Conservation (phyloP, 2,329 filamentous ascomycete genomes). For the Colletotrichum agaves region DNA sequence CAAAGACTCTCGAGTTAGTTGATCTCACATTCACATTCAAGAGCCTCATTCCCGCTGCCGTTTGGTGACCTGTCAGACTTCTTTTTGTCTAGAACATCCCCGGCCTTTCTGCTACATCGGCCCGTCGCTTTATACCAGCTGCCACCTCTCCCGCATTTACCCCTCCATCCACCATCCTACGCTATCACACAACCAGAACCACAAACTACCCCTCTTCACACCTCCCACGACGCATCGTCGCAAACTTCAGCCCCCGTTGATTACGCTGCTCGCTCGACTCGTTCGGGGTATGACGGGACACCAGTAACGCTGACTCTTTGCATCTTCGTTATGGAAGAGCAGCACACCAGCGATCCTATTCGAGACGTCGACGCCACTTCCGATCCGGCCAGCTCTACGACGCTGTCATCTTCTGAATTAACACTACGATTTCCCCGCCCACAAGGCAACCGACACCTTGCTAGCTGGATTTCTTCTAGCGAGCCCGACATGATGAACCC, state of each 20-base stretch:
- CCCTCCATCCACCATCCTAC: conserved; percentile 32
- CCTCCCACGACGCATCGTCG: conserved; percentile 8
- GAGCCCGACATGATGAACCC: conserved; percentile 67
- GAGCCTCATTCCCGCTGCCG: background rate
- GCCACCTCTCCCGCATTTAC: conserved; percentile 34
- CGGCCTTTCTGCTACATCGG: conserved; percentile 19
- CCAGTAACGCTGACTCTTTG: conserved; percentile 46
- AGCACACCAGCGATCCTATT: conserved; percentile 42
- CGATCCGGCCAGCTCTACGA: conserved; percentile 42
- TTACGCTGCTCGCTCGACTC: conserved; percentile 35
- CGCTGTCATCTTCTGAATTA: conserved; percentile 56
- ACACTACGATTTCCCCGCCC: conserved; percentile 67
- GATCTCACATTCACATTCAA: background rate
- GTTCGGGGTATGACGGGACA: conserved; percentile 51
- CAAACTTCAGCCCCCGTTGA: background rate
- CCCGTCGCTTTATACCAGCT: conserved; percentile 24
- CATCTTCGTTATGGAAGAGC: conserved; percentile 64
- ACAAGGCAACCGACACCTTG: conserved; percentile 64
- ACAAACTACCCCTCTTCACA: background rate
- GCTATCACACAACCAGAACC: conserved; percentile 11
- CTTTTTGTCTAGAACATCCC: conserved; percentile 12
- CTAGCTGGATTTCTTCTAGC: conserved; percentile 69
- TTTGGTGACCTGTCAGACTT: conserved; percentile 10
- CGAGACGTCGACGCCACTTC: conserved; percentile 28
- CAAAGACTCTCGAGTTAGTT: conserved; percentile 29